Evolutionary conservation across 2,329 filamentous ascomycete species (phyloP).

Genomic region (Hypoxylon sp.): DNA sequence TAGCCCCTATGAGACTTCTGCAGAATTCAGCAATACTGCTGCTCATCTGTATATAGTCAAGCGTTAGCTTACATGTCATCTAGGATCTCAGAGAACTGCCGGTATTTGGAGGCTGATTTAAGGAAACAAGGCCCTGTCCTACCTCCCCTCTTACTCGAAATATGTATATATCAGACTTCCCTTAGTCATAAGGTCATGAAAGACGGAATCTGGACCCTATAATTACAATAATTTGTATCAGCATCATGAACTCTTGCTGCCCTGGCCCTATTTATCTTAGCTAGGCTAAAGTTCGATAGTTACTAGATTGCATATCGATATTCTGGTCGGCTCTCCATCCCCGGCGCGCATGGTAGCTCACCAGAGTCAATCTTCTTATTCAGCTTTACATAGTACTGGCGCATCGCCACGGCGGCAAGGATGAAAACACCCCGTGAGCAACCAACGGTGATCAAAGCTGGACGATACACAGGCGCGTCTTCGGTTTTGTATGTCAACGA

Average conservation of each 20-base stretch:
- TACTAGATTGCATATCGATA: constrained; percentile 74
- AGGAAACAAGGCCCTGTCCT: not conserved
- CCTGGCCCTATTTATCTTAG: not conserved
- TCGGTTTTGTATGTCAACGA: constrained; percentile 33
- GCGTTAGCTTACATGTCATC: not conserved
- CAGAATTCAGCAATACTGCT: too few species aligned
- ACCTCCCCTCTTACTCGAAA: not conserved
- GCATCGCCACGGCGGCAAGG: constrained; percentile 16
- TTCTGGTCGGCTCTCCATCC: constrained; percentile 54
- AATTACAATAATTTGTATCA: not conserved
- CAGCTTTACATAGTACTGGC: constrained; percentile 21
- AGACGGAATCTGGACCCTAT: not conserved
- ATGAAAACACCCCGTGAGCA: constrained; percentile 29
- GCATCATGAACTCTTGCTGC: not conserved
- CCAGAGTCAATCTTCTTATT: constrained; percentile 34
- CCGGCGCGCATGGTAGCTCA: constrained; percentile 34
- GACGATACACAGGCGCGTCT: constrained; percentile 37
- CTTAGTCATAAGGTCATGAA: not conserved
- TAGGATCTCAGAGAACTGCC: not conserved
- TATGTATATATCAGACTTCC: constrained; percentile 52
- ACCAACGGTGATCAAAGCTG: constrained; percentile 42
- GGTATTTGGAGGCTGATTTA: not conserved
- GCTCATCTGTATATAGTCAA: too few species aligned
- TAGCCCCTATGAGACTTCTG: not conserved
- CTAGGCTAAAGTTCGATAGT: not conserved